Evolutionary conservation across 108 stramenopile genomes (phyloP).

Genomic region (Cyclotella baltica): DNA sequence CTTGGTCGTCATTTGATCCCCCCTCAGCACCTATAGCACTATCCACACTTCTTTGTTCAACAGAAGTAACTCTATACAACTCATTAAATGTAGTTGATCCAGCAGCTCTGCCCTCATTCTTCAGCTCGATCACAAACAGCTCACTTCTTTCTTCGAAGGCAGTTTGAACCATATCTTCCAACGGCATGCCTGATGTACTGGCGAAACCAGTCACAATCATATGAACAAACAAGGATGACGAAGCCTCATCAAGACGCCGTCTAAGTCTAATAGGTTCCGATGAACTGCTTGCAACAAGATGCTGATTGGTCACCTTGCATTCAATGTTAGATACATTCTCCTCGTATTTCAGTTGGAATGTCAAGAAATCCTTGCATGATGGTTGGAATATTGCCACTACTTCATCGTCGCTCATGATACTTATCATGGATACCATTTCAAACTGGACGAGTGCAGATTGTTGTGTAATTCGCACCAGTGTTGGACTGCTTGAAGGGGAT

Average conservation of each 20-base stretch:
- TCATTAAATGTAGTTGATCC: conserved; percentile 25
- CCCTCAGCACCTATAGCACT: background rate
- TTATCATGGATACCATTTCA: conserved; percentile 13
- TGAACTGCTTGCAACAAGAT: conserved; percentile 4
- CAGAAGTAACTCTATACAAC: conserved; percentile 3
- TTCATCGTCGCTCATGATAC: conserved; percentile 16
- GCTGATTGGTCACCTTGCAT: conserved; percentile 28
- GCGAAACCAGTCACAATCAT: conserved; percentile 5
- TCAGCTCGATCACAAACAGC: conserved; percentile 4
- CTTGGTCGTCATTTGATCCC: background rate
- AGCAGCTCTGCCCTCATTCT: conserved; percentile 16
- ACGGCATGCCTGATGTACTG: conserved; percentile 6
- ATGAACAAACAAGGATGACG: conserved; percentile 38
- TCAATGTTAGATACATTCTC: conserved; percentile 14
- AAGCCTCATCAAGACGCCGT: conserved; percentile 20
- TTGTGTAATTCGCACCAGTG: background rate
- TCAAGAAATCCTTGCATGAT: conserved; percentile 21
- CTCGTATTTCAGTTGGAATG: background rate
- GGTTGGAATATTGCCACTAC: conserved; percentile 12
- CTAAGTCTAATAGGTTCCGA: background rate
- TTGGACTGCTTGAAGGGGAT: background rate
- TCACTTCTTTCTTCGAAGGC: conserved; percentile 7
- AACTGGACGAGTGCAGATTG: conserved; percentile 9
- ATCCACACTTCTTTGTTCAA: conserved; percentile 12
- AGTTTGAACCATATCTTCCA: conserved; percentile 9